Percentiles rank a stretch among this genome's conserved stretches.
These are phyloP conservation scores for Brassica balearica DNA, from an alignment of 441 rosid genomes.

Conservation along the genomic window DNA sequence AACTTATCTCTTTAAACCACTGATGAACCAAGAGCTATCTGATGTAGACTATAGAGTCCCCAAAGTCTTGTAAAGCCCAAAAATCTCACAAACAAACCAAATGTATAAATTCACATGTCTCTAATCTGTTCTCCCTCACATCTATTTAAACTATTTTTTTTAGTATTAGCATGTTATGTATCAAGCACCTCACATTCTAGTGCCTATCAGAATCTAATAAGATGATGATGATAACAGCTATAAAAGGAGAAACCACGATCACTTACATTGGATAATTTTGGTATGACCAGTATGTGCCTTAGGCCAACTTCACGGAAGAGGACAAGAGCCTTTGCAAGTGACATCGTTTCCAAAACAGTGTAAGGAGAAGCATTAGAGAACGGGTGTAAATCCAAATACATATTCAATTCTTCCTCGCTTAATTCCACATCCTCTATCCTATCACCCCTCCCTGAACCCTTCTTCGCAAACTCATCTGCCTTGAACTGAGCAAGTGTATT, in stretches of 20 bases:
- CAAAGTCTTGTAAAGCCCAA: neutral
- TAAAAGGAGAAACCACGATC: slow-evolving; percentile 31
- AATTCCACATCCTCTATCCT: slow-evolving; percentile 68
- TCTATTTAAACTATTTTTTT: neutral
- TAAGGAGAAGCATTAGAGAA: slow-evolving; percentile 88
- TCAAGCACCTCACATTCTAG: slow-evolving; percentile 10
- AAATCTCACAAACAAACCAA: slow-evolving; percentile 5
- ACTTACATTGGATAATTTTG: slow-evolving; percentile 70
- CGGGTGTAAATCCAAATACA: slow-evolving; percentile 84
- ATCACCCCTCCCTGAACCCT: slow-evolving; percentile 64
- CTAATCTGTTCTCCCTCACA: neutral
- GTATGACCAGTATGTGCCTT: slow-evolving; percentile 85
- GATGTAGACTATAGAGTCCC: slow-evolving; percentile 6
- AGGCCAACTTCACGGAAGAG: slow-evolving; percentile 85
- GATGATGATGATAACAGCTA: neutral
- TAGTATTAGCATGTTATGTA: neutral
- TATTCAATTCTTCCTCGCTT: slow-evolving; percentile 76
- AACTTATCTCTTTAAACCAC: neutral
- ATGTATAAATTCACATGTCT: neutral
- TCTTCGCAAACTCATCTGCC: slow-evolving; percentile 78
- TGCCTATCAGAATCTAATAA: slow-evolving; percentile 4
- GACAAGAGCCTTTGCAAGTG: slow-evolving; percentile 76
- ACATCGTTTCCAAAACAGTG: slow-evolving; percentile 92
- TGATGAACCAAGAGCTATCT: neutral
- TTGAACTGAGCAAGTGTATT: slow-evolving; percentile 53